A percentile compares a stretch with the other conserved stretches of the same genome.
These are phyloP conservation scores for Pyrenophora seminiperda DNA, from an alignment of 2,329 filamentous ascomycete genomes.

Conservation along the genomic window DNA sequence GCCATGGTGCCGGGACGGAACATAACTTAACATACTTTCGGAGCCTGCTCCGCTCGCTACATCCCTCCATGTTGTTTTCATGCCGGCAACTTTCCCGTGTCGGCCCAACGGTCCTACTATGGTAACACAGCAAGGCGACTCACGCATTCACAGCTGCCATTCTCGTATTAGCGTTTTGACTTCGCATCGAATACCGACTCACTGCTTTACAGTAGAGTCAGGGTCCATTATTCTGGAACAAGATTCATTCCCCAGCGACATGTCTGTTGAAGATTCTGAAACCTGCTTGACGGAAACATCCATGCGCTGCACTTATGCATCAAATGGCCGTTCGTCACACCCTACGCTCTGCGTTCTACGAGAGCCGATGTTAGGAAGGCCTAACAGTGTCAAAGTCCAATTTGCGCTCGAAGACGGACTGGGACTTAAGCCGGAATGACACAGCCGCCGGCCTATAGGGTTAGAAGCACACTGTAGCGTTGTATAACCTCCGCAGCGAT, in stretches of 20 bases:
- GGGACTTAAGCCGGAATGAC: too few relatives aligned
- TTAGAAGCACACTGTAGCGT: not conserved
- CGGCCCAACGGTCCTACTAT: not conserved
- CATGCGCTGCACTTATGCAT: not conserved
- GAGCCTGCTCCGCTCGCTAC: slow-evolving; percentile 7
- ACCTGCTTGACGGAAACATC: not conserved
- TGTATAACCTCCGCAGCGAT: too few relatives aligned
- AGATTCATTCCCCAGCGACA: too few relatives aligned
- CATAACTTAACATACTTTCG: slow-evolving; percentile 3
- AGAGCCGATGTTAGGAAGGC: not conserved
- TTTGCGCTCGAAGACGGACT: too few relatives aligned
- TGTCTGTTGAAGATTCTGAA: not conserved
- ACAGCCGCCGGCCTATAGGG: not conserved
- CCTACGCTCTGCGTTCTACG: not conserved
- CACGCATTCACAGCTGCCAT: not conserved
- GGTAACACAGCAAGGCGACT: not conserved
- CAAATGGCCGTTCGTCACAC: not conserved
- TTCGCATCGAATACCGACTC: not conserved
- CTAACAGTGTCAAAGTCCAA: not conserved
- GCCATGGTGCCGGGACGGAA: slow-evolving; percentile 6
- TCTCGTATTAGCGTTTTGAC: not conserved
- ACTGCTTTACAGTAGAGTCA: not conserved
- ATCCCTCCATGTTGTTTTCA: not conserved
- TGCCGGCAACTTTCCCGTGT: not conserved
- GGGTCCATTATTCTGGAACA: too few relatives aligned